phyloP scores from a whole-genome alignment of 805 yeast species.

The Priceomyces haplophilus region DNA sequence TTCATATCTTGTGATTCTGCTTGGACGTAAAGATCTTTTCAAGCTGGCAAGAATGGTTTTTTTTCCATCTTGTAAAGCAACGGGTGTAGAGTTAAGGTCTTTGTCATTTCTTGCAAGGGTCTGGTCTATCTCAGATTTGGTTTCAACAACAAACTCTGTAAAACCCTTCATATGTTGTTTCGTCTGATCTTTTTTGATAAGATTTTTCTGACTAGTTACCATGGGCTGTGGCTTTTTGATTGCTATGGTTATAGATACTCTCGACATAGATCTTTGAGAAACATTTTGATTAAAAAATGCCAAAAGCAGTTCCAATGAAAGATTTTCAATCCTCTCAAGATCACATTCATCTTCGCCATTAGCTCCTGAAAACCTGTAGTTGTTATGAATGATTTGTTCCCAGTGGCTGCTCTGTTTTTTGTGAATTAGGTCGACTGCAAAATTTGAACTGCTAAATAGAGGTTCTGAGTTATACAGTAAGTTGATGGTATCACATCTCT shows the following conservation, averaged over 20 bases:
- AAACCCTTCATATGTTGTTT: background rate
- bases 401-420: constrained; percentile 43
- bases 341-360: constrained; percentile 35
- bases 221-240: too few species aligned
- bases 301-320: constrained; percentile 24
- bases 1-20: background rate
- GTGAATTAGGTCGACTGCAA: constrained; percentile 14
- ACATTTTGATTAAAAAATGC: constrained; percentile 9
- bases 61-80: too few species aligned
- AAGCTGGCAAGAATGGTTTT: background rate
- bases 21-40: background rate
- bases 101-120: too few species aligned
- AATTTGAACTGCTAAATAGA: constrained; percentile 24
- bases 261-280: constrained; percentile 12
- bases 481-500: constrained; percentile 14
- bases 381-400: constrained; percentile 48
- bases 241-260: constrained; percentile 8
- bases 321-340: constrained; percentile 18
- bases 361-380: constrained; percentile 38
- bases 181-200: background rate
- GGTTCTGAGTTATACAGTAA: constrained; percentile 25
- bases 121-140: too few species aligned
- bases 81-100: too few species aligned
- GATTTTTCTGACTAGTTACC: background rate
- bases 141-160: background rate